phyloP scores from a whole-genome alignment of 805 yeast species.

The Nakazawaea sp. region DNA sequence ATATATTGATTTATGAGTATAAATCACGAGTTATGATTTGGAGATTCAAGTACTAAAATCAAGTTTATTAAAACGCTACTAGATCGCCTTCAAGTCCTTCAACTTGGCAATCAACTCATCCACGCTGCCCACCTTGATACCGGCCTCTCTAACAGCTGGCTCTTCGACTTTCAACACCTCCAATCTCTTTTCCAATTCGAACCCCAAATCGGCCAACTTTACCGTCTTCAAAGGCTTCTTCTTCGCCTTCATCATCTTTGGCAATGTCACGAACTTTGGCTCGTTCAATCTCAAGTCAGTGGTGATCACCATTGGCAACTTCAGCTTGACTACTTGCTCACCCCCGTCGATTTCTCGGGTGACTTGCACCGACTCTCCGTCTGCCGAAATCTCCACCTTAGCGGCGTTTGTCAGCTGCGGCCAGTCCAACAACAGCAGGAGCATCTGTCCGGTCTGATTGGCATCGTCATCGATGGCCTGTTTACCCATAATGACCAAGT shows the following conservation, averaged over 20 bases:
- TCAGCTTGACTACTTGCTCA: constrained; percentile 69
- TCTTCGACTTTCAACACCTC: constrained; percentile 72
- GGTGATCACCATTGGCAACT: constrained; percentile 80
- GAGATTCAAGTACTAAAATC: no score
- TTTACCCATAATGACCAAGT: constrained; percentile 86
- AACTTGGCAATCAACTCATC: constrained; percentile 78
- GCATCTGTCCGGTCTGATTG: constrained; percentile 94
- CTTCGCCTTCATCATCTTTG: constrained; percentile 97
- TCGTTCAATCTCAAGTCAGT: constrained; percentile 91
- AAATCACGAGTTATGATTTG: no score
- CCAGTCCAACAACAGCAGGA: constrained; percentile 91
- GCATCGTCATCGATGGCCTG: constrained; percentile 96
- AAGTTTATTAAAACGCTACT: no score
- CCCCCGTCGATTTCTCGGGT: constrained; percentile 97
- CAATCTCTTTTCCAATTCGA: constrained; percentile 56
- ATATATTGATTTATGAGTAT: no score
- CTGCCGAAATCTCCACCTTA: constrained; percentile 59
- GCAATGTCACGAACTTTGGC: constrained; percentile 93
- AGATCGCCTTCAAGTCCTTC: constrained; percentile 69
- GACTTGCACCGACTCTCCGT: constrained; percentile 50
- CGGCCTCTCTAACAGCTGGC: constrained; percentile 78
- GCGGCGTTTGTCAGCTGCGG: constrained; percentile 96
- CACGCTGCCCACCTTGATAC: constrained; percentile 71
- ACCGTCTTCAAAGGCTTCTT: constrained; percentile 81
- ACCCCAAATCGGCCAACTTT: constrained; percentile 59